These are phyloP conservation scores for Kodamaea sagamina DNA, from an alignment of 805 yeast species.

Conservation along the genomic window DNA sequence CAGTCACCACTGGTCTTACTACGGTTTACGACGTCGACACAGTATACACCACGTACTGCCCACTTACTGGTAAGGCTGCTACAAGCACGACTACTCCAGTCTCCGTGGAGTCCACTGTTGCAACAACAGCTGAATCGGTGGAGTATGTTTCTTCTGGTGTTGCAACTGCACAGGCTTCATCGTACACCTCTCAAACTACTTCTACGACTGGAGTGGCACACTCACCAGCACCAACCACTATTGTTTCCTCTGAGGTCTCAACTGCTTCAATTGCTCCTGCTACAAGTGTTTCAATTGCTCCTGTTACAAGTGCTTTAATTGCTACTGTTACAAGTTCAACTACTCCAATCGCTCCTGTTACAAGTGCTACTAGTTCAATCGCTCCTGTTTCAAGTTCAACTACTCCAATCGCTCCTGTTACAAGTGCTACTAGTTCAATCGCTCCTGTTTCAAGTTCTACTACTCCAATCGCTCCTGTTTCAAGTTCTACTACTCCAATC, in stretches of 20 bases:
- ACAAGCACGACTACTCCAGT: no score
- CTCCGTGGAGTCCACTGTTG: no score
- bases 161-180: no score
- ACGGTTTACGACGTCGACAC: constrained; percentile 34
- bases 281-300: no score
- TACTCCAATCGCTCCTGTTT: neutral
- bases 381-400: neutral
- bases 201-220: no score
- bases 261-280: no score
- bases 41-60: constrained; percentile 37
- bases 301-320: constrained; percentile 11
- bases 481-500: neutral
- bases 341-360: neutral
- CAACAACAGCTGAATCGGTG: no score
- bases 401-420: neutral
- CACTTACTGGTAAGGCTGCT: constrained; percentile 15
- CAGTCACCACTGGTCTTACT: constrained; percentile 36
- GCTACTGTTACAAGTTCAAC: neutral
- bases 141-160: no score
- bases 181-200: no score
- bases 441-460: neutral
- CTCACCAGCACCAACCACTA: no score
- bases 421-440: no score
- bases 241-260: neutral
- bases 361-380: neutral